phyloP scores from a whole-genome alignment of 768 basidiomycete species.

The Lepiota venenata region DNA sequence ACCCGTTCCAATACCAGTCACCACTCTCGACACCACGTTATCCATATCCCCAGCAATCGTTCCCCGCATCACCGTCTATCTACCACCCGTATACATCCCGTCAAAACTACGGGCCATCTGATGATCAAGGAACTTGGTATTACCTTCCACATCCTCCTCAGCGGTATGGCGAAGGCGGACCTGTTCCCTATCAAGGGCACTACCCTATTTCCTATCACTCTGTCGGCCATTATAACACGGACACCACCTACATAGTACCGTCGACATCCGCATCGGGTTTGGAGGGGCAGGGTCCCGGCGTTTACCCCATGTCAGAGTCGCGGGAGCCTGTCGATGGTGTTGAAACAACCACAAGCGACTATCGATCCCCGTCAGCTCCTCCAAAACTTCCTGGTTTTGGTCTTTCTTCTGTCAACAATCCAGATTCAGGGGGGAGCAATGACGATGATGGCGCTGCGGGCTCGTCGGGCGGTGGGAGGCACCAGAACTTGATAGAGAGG shows the following conservation, averaged over 20 bases:
- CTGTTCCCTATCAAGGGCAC: constrained; percentile 27
- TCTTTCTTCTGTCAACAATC: constrained; percentile 8
- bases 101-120: constrained; percentile 10
- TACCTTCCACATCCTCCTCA: constrained; percentile 36
- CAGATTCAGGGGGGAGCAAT: constrained; percentile 3
- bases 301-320: constrained; percentile 8
- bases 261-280: constrained; percentile 19
- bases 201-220: constrained; percentile 29
- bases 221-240: constrained; percentile 19
- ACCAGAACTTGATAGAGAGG: constrained; percentile 35
- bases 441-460: constrained; percentile 7
- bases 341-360: constrained; percentile 2
- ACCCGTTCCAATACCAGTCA: constrained; percentile 30
- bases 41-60: constrained; percentile 32
- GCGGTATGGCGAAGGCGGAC: constrained; percentile 18
- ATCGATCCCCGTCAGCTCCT: constrained; percentile 2
- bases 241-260: constrained; percentile 15
- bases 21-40: constrained; percentile 29
- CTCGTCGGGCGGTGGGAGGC: constrained; percentile 13
- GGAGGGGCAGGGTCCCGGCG: constrained; percentile 14
- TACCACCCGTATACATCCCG: constrained; percentile 31
- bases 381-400: constrained; percentile 9
- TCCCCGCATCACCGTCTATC: constrained; percentile 29
- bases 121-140: constrained; percentile 50
- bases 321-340: constrained; percentile 2